A percentile compares a stretch with the other conserved stretches of the same genome.
Evolutionary conservation across 768 basidiomycete species (phyloP).

Genomic region (Boletus fagicola): DNA sequence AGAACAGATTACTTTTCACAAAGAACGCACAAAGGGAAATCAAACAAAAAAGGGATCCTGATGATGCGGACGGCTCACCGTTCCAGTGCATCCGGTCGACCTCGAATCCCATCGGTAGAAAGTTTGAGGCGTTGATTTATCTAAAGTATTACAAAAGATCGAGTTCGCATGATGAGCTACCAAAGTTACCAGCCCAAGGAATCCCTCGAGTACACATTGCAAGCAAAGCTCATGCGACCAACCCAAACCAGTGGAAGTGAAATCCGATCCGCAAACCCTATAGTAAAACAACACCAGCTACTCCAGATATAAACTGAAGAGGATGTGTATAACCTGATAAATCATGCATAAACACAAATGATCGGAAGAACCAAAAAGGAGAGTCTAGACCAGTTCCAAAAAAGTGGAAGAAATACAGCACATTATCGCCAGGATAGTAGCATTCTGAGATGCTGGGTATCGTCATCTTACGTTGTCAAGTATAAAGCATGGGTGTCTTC

Average conservation of each 20-base stretch:
- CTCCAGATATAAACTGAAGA: conserved; percentile 14
- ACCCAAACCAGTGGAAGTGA: conserved; percentile 17
- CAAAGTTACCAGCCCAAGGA: conserved; percentile 17
- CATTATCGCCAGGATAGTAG: conserved; percentile 26
- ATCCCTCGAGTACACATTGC: conserved; percentile 1
- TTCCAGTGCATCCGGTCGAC: not conserved
- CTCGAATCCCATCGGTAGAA: not conserved
- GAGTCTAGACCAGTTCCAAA: conserved; percentile 14
- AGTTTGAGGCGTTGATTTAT: not conserved
- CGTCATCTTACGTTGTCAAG: conserved; percentile 40
- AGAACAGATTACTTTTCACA: not conserved
- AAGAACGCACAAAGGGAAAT: not conserved
- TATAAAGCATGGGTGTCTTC: conserved; percentile 21
- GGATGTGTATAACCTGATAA: conserved; percentile 3
- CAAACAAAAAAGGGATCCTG: not conserved
- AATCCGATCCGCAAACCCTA: not conserved
- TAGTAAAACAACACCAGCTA: conserved; percentile 8
- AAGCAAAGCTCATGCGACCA: conserved; percentile 7
- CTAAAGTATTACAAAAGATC: conserved; percentile 12
- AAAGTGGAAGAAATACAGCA: not conserved
- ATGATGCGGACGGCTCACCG: not conserved
- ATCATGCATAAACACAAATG: conserved; percentile 15
- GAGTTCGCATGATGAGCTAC: conserved; percentile 4
- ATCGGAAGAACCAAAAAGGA: conserved; percentile 1
- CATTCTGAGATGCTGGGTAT: conserved; percentile 31